Percentiles rank a stretch among this genome's conserved stretches.
Evolutionary conservation across 202 grass and related monocot species (phyloP).

Genomic region (Bolboschoenoplectus hybrid): DNA sequence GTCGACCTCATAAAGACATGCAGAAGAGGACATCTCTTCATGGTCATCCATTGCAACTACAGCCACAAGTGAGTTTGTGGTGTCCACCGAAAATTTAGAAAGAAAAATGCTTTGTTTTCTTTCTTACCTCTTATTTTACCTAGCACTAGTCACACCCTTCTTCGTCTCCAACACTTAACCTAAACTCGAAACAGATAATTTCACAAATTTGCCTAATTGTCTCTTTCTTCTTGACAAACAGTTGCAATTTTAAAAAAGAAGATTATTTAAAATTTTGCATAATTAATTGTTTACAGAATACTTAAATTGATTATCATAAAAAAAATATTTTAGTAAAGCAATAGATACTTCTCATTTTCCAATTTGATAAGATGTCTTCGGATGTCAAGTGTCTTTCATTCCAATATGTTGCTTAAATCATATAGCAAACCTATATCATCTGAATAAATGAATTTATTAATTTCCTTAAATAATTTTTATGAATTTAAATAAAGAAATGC

Average conservation of each 20-base stretch:
- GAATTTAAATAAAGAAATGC: too few relatives aligned
- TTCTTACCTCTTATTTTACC: background rate
- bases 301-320: too few relatives aligned
- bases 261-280: too few relatives aligned
- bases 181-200: conserved; percentile 27
- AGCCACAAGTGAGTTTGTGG: conserved; percentile 77
- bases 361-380: too few relatives aligned
- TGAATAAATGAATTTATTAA: too few relatives aligned
- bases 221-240: background rate
- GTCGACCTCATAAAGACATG: conserved; percentile 80
- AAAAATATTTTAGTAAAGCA: too few relatives aligned
- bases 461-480: too few relatives aligned
- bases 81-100: conserved; percentile 70
- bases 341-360: too few relatives aligned
- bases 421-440: too few relatives aligned
- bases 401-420: background rate
- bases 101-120: background rate
- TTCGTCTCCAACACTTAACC: background rate
- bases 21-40: conserved; percentile 80
- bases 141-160: conserved; percentile 32
- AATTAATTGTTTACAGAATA: too few relatives aligned
- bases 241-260: too few relatives aligned
- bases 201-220: background rate
- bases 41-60: conserved; percentile 89
- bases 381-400: too few relatives aligned